Base-by-base conservation (phyloP, 2,329 filamentous ascomycete species). In the Fusarium ramigenum region DNA sequence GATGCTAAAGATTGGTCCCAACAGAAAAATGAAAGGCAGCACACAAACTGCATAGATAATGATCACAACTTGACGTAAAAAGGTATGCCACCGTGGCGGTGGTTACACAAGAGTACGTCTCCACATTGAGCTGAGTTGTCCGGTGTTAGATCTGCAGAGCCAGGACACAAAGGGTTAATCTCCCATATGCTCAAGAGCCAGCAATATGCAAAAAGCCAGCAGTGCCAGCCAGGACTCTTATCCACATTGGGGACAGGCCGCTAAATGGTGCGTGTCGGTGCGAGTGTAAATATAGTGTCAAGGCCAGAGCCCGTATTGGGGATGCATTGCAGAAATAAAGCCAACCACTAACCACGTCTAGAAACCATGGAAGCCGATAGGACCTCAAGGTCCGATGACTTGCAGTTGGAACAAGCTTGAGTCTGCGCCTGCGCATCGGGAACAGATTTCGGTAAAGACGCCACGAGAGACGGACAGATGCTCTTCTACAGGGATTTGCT, bases 231-330 rank as follows among this genome's bases (percentile, higher is more conserved):
- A 46, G 44, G 18, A 25, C 25, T 50, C 44, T 23, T 64, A 18
- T 61, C 58, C 62, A 23, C n/a, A 32, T 56, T 58, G 23, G 28
- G n/a, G 46, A 30, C 52, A 58, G 46, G 54, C 47, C 37, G 46
- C 53, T 53, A 65, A 70, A 73, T 59, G 39, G 40, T 68, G 43
- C 28, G n/a, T 49, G 19, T 43, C 37, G 44, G 68, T 66, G 65
- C 47, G 61, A 53, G 75, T 60, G 75, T 67, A 73, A 74, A 71
- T 69, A 69, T 71, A 69, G 69, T 67, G 69, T 59, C 19, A 49
- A 57, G 40, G 49, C 46, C 40, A 65, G 37, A 69, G 50, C 64
- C 67, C 57, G 54, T 68, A 63, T 72, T 59, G 57, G 25, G n/a
- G 40, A 57, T 65, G 28, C 47, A 53, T 65, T 60, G 61, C 61